These are phyloP conservation scores for Perilla frutescens DNA, from an alignment of 257 asterid genomes.

Conservation along the genomic window DNA sequence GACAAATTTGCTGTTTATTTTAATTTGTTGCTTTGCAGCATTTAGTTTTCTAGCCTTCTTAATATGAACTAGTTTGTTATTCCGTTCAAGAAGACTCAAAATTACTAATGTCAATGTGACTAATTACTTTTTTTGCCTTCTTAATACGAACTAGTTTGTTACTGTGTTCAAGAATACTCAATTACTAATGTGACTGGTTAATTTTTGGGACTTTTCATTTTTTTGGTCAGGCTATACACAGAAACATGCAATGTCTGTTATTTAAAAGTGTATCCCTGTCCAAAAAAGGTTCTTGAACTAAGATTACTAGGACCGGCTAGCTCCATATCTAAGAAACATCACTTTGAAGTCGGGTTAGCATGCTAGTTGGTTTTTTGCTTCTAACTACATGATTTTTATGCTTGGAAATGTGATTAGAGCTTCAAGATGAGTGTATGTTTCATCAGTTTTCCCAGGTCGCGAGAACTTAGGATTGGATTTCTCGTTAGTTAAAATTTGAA, in stretches of 20 bases:
- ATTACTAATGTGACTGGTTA: not conserved
- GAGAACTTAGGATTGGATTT: not conserved
- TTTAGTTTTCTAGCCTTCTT: not conserved
- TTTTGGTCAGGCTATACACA: not conserved
- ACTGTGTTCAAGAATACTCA: no score
- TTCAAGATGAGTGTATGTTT: not conserved
- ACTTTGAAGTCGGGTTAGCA: not conserved
- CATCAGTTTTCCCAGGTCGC: not conserved
- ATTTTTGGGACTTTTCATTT: not conserved
- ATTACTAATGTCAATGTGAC: no score
- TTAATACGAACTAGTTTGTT: not conserved
- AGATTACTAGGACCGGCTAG: not conserved
- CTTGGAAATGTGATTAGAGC: conserved; percentile 3
- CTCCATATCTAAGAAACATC: not conserved
- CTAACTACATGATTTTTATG: not conserved
- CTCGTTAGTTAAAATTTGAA: not conserved
- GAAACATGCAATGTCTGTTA: not conserved
- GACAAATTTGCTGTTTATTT: no score
- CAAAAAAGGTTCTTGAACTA: not conserved
- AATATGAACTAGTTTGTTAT: no score
- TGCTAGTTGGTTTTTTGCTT: not conserved
- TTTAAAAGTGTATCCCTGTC: not conserved
- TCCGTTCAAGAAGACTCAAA: no score
- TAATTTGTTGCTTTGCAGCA: not conserved
- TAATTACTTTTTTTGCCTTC: not conserved